Conservation (phyloP, 2,329 filamentous ascomycete genomes). For the Ophiostoma ips region DNA sequence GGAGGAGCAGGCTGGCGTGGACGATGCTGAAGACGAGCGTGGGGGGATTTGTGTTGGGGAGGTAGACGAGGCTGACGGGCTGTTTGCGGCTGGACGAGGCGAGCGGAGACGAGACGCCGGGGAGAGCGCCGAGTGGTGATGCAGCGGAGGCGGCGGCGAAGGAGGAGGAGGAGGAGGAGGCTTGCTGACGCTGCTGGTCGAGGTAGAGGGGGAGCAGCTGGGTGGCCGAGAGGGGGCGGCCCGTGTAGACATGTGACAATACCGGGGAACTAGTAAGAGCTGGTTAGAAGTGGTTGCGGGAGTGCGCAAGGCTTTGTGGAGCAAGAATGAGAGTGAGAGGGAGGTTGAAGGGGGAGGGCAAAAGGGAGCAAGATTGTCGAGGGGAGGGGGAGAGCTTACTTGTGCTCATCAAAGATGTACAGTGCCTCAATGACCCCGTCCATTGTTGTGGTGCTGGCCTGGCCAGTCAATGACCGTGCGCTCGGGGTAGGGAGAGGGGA, state of each 20-base stretch:
- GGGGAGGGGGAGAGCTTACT: conserved; percentile 37
- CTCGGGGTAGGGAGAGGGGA: not conserved
- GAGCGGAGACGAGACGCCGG: not conserved
- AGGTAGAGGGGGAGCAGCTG: conserved; percentile 78
- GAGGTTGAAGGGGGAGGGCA: not conserved
- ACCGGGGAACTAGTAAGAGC: conserved; percentile 61
- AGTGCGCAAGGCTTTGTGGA: too few species aligned
- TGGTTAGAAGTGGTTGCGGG: not conserved
- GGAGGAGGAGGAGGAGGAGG: too few species aligned
- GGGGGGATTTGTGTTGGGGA: conserved; percentile 68
- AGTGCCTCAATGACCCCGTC: conserved; percentile 84
- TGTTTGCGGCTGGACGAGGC: conserved; percentile 30
- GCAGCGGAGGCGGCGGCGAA: not conserved
- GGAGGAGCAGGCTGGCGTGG: conserved; percentile 77
- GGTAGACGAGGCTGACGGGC: conserved; percentile 73
- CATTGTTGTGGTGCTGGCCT: conserved; percentile 34
- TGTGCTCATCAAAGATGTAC: conserved; percentile 93
- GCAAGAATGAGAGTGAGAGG: not conserved
- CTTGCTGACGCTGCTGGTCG: conserved; percentile 42
- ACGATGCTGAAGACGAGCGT: conserved; percentile 73
- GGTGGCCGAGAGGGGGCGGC: conserved; percentile 61
- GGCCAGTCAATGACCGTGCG: not conserved
- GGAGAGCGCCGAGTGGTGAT: not conserved
- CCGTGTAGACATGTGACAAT: conserved; percentile 78
- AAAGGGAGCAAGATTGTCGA: too few species aligned